Evolutionary conservation across 2,329 filamentous ascomycete genomes (phyloP).

Genomic region (Fusarium papillatum): DNA sequence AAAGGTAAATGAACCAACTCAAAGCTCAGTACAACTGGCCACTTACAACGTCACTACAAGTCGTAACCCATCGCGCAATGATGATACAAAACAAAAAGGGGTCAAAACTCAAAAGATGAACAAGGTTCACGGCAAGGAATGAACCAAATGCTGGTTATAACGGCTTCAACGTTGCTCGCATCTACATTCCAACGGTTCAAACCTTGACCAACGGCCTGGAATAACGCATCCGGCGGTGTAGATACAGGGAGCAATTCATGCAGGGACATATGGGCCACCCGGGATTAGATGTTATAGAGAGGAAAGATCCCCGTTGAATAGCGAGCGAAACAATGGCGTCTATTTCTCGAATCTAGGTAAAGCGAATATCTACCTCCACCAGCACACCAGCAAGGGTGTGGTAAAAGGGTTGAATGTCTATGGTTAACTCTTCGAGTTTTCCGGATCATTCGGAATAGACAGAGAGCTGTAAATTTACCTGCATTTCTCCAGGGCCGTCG

Average conservation of each 20-base stretch:
- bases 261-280: background rate
- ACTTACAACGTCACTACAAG: background rate
- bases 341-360: background rate
- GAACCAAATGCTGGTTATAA: background rate
- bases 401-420: background rate
- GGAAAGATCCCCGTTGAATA: background rate
- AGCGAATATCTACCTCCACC: background rate
- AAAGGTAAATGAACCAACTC: background rate
- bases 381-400: no score
- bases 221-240: background rate
- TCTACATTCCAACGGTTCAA: background rate
- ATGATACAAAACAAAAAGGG: background rate
- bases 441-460: background rate
- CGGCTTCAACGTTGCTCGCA: background rate
- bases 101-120: background rate
- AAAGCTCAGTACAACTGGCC: background rate
- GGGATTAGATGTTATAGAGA: background rate
- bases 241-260: background rate
- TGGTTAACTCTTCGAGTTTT: background rate
- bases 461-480: background rate
- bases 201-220: background rate
- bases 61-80: background rate
- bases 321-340: background rate
- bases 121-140: background rate
- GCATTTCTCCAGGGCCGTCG: background rate